Percentiles rank a stretch among this genome's conserved stretches.
phyloP scores from a whole-genome alignment of 495 filamentous ascomycete species.

The Hypoxylon rickii region DNA sequence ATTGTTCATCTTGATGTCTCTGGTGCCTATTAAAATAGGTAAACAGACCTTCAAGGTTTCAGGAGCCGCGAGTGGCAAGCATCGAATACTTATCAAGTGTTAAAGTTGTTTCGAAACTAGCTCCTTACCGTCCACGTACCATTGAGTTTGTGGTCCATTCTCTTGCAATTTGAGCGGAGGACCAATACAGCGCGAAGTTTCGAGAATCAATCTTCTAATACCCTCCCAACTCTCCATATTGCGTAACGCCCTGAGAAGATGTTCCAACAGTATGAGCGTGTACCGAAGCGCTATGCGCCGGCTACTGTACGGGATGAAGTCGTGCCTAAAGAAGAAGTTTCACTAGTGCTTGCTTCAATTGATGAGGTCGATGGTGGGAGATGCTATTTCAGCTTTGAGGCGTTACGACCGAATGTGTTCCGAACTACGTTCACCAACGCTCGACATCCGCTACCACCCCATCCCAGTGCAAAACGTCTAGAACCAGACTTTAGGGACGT shows the following conservation, averaged over 20 bases:
- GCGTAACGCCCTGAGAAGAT: constrained; percentile 15
- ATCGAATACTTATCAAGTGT: too few species aligned
- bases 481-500: constrained; percentile 36
- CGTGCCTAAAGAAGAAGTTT: constrained; percentile 1
- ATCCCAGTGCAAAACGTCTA: constrained; percentile 60
- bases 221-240: background rate
- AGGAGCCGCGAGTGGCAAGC: too few species aligned
- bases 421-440: constrained; percentile 66
- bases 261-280: constrained; percentile 34
- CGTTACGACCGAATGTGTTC: constrained; percentile 63
- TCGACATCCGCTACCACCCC: constrained; percentile 61
- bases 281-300: constrained; percentile 31
- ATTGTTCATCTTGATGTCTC: too few species aligned
- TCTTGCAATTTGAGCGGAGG: too few species aligned
- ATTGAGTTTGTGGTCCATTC: background rate
- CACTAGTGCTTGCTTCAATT: constrained; percentile 50
- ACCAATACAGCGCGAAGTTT: constrained; percentile 2
- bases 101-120: too few species aligned
- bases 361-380: constrained; percentile 34
- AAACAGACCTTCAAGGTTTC: too few species aligned
- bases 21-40: too few species aligned
- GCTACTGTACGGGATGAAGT: constrained; percentile 1
- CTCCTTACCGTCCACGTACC: background rate
- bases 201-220: background rate
- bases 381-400: constrained; percentile 63